Percentiles rank a stretch among this genome's conserved stretches.
Evolutionary conservation across 805 yeast species (phyloP).

Genomic region (Isabelozyma heimii): DNA sequence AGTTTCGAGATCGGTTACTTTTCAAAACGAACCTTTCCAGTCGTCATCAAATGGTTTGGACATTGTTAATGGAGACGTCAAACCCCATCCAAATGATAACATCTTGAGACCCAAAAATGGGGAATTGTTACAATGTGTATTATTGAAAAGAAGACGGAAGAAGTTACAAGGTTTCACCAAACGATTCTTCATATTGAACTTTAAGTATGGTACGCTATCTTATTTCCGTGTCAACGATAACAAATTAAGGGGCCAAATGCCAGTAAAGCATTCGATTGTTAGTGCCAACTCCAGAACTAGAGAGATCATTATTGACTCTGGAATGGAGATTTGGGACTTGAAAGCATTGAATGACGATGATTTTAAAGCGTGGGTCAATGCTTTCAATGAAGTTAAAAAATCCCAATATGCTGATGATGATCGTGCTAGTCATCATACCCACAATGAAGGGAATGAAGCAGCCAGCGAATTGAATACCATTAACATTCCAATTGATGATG

Average conservation of each 20-base stretch:
- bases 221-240: slow-evolving; percentile 75
- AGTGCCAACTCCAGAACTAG: slow-evolving; percentile 68
- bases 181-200: slow-evolving; percentile 80
- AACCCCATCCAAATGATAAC: slow-evolving; percentile 4
- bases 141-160: slow-evolving; percentile 77
- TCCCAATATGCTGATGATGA: slow-evolving; percentile 3
- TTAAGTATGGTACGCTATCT: slow-evolving; percentile 76
- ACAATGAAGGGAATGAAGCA: slow-evolving; percentile 2
- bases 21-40: background rate
- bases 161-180: slow-evolving; percentile 83
- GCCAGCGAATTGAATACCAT: slow-evolving; percentile 8
- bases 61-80: background rate
- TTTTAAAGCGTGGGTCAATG: slow-evolving; percentile 80
- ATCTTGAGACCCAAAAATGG: slow-evolving; percentile 53
- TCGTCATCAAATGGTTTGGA: background rate
- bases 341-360: slow-evolving; percentile 64
- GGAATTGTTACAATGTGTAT: slow-evolving; percentile 71
- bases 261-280: slow-evolving; percentile 75
- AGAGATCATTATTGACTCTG: slow-evolving; percentile 84
- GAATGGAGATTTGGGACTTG: slow-evolving; percentile 90
- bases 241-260: slow-evolving; percentile 88
- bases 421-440: slow-evolving; percentile 5
- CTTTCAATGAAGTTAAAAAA: slow-evolving; percentile 57
- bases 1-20: background rate
- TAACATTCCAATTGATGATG: background rate